phyloP scores from a whole-genome alignment of 768 basidiomycete species.

The Trametes gibbosa region DNA sequence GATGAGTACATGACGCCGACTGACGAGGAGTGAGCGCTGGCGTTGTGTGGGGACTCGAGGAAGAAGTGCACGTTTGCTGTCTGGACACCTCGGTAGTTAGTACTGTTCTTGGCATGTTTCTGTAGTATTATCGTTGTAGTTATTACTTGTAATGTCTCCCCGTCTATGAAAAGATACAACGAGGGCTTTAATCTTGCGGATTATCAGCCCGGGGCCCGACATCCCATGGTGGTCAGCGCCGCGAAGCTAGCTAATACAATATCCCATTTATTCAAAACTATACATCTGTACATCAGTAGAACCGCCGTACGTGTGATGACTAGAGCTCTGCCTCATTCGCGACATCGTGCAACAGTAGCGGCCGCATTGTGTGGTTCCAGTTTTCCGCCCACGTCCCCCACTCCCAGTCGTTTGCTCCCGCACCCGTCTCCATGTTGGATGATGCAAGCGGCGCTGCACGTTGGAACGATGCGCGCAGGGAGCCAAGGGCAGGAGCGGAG shows the following conservation, averaged over 20 bases:
- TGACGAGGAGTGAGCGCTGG: slow-evolving; percentile 55
- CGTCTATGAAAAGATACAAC: neutral
- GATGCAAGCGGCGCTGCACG: slow-evolving; percentile 11
- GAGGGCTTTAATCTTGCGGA: too few relatives aligned
- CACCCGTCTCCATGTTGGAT: neutral
- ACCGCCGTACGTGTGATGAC: too few relatives aligned
- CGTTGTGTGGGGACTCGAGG: neutral
- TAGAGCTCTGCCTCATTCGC: slow-evolving; percentile 8
- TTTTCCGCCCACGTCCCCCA: slow-evolving; percentile 87
- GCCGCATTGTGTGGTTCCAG: slow-evolving; percentile 69
- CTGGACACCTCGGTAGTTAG: slow-evolving; percentile 2
- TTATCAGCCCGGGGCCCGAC: too few relatives aligned
- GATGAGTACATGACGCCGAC: slow-evolving; percentile 64
- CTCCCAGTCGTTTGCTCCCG: slow-evolving; percentile 45
- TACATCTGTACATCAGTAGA: too few relatives aligned
- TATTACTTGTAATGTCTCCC: slow-evolving; percentile 18
- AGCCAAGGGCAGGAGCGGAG: slow-evolving; percentile 43
- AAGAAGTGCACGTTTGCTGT: neutral
- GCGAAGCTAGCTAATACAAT: too few relatives aligned
- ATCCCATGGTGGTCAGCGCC: too few relatives aligned
- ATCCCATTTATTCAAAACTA: too few relatives aligned
- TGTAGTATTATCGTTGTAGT: slow-evolving; percentile 20
- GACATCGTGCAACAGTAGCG: slow-evolving; percentile 44
- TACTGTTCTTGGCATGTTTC: slow-evolving; percentile 3
- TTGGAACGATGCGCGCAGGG: slow-evolving; percentile 51